phyloP scores from a whole-genome alignment of 2,329 filamentous ascomycete genomes.

The Hyphodiscus sp. region DNA sequence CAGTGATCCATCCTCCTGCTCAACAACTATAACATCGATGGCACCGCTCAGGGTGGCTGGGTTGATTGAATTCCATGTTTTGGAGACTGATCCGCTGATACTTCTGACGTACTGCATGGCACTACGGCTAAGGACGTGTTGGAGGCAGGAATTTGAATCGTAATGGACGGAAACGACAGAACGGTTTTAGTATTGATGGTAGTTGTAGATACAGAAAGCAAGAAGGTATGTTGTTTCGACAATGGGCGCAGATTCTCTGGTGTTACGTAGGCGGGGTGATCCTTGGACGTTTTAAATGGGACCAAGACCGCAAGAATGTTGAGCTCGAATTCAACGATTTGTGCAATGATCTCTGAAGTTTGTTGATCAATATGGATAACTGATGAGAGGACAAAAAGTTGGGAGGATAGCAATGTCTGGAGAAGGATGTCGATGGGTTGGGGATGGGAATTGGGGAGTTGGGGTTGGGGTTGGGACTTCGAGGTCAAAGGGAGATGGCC shows the following conservation, averaged over 20 bases:
- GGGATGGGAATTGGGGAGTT: background rate
- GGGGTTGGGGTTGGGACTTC: too few relatives aligned
- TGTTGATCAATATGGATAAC: background rate
- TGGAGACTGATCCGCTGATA: conserved; percentile 90
- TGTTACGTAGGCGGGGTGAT: background rate
- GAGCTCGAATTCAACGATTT: background rate
- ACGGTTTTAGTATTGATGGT: background rate
- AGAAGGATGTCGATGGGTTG: background rate
- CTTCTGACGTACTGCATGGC: conserved; percentile 96
- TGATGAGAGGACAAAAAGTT: background rate
- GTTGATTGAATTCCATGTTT: conserved; percentile 99
- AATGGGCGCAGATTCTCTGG: background rate
- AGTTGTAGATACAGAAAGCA: background rate
- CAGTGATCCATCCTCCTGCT: conserved; percentile 85
- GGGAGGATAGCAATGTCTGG: background rate
- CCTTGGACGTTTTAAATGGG: background rate
- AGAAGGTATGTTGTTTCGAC: background rate
- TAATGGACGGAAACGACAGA: background rate
- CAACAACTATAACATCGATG: conserved; percentile 97
- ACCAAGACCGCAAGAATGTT: background rate
- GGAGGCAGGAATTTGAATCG: background rate
- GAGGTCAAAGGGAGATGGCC: too few relatives aligned
- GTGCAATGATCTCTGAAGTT: background rate
- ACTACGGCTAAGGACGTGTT: background rate
- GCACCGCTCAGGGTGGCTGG: conserved; percentile 94